A percentile compares a stretch with the other conserved stretches of the same genome.
These are phyloP conservation scores for Linderniella brevidens DNA, from an alignment of 257 asterid species.

Conservation along the genomic window DNA sequence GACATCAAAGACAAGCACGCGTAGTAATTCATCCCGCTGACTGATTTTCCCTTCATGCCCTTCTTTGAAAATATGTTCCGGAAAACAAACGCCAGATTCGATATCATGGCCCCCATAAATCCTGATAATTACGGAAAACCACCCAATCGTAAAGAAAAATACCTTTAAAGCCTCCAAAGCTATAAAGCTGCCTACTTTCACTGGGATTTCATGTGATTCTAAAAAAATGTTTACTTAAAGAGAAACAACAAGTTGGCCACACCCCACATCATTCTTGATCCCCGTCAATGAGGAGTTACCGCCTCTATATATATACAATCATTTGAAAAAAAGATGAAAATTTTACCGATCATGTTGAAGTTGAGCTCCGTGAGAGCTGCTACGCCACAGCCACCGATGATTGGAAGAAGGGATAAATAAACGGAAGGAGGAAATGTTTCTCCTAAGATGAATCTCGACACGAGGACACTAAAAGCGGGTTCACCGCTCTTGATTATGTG, in stretches of 20 bases:
- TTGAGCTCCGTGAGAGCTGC: slow-evolving; percentile 6
- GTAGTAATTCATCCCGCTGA: slow-evolving; percentile 94
- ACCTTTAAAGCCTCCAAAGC: no score
- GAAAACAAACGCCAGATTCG: slow-evolving; percentile 90
- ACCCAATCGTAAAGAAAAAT: no score
- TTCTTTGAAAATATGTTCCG: slow-evolving; percentile 90
- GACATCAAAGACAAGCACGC: slow-evolving; percentile 84
- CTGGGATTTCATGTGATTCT: slow-evolving; percentile 6
- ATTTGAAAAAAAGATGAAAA: no score
- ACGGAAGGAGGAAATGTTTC: slow-evolving; percentile 65
- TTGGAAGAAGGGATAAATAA: slow-evolving; percentile 73
- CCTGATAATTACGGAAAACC: slow-evolving; percentile 42
- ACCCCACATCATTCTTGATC: no score
- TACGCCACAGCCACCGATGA: slow-evolving; percentile 71
- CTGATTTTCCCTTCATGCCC: slow-evolving; percentile 96
- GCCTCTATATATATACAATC: no score
- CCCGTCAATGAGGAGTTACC: no score
- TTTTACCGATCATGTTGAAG: slow-evolving; percentile 32
- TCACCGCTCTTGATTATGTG: slow-evolving; percentile 95
- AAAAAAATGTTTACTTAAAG: neutral
- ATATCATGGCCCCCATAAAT: slow-evolving; percentile 97
- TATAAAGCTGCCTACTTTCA: slow-evolving; percentile 9
- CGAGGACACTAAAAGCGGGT: slow-evolving; percentile 91
- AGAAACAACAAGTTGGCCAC: slow-evolving; percentile 5
- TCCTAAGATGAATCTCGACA: slow-evolving; percentile 68